phyloP scores from a whole-genome alignment of 1,139 yeast genomes.

The Sugiyamaella xylanicola region DNA sequence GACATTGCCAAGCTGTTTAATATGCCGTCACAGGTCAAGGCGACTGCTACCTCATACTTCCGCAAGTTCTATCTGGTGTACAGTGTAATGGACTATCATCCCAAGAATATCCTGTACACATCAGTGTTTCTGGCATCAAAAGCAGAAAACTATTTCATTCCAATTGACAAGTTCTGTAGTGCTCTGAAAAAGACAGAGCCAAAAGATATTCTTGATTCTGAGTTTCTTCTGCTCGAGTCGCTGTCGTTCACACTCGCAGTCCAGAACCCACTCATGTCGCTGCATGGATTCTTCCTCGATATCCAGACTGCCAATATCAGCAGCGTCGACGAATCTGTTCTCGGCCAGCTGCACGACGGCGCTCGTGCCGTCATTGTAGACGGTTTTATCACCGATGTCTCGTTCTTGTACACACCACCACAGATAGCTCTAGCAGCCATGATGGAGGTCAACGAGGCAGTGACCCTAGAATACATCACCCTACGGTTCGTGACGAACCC shows the following conservation, averaged over 20 bases:
- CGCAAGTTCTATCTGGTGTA: slow-evolving; percentile 76
- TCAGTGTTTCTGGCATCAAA: slow-evolving; percentile 91
- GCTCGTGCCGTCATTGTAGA: slow-evolving; percentile 68
- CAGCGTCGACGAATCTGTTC: slow-evolving; percentile 10
- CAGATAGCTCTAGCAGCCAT: slow-evolving; percentile 91
- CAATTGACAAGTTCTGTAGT: slow-evolving; percentile 77
- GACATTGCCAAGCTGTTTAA: slow-evolving; percentile 59
- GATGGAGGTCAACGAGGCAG: slow-evolving; percentile 62
- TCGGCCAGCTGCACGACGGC: slow-evolving; percentile 56
- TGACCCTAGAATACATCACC: slow-evolving; percentile 66
- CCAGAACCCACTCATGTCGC: slow-evolving; percentile 84
- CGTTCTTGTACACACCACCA: slow-evolving; percentile 84
- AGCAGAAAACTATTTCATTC: slow-evolving; percentile 85
- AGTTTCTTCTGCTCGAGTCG: slow-evolving; percentile 72
- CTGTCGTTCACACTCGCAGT: slow-evolving; percentile 77
- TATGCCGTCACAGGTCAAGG: slow-evolving; percentile 66
- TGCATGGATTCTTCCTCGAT: slow-evolving; percentile 91
- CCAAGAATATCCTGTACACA: slow-evolving; percentile 76
- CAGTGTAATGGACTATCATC: slow-evolving; percentile 85
- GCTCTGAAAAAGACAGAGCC: slow-evolving; percentile 64
- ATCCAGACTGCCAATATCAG: slow-evolving; percentile 57
- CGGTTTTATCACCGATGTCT: slow-evolving; percentile 70
- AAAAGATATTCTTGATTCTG: slow-evolving; percentile 72
- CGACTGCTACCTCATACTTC: slow-evolving; percentile 84
- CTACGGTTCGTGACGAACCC: slow-evolving; percentile 50